Conservation (phyloP, 2,329 filamentous ascomycete species). For the Canariomyces notabilis region DNA sequence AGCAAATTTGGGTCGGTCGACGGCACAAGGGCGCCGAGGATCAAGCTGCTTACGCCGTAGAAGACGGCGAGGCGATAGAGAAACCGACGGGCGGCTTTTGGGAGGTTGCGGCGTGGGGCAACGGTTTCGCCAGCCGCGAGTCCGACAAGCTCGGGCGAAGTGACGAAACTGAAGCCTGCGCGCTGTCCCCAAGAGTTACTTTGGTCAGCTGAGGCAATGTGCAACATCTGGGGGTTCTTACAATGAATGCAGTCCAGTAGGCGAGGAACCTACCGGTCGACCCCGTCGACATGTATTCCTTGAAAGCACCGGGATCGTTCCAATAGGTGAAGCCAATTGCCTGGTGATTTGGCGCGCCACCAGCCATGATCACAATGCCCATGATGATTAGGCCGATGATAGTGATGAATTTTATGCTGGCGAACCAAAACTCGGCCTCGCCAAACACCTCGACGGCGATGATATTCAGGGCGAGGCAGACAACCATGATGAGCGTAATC, state of each 20-base stretch:
- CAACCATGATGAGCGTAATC: conserved; percentile 53
- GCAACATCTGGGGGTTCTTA: too few species aligned
- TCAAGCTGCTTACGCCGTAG: conserved; percentile 57
- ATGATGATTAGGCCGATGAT: conserved; percentile 54
- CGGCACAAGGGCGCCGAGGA: conserved; percentile 58
- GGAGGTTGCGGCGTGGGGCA: conserved; percentile 60
- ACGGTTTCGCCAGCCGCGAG: conserved; percentile 61
- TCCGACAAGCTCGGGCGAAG: conserved; percentile 56
- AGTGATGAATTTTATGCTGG: conserved; percentile 55
- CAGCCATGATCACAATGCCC: conserved; percentile 51
- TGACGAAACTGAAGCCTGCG: conserved; percentile 59
- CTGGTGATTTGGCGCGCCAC: conserved; percentile 47
- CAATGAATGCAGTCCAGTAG: conserved; percentile 53
- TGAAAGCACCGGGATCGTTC: conserved; percentile 44
- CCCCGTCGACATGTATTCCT: conserved; percentile 42
- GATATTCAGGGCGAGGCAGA: conserved; percentile 52
- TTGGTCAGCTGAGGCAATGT: too few species aligned
- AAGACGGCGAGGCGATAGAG: conserved; percentile 59
- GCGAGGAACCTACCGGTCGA: conserved; percentile 51
- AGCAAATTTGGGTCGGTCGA: conserved; percentile 60
- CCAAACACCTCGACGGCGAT: conserved; percentile 54
- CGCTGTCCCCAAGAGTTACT: too few species aligned
- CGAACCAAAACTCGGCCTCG: conserved; percentile 59
- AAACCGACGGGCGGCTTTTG: conserved; percentile 58
- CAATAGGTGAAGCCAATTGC: conserved; percentile 48